These are phyloP conservation scores for Lentinula sp. DNA, from an alignment of 768 basidiomycete species.

Conservation along the genomic window DNA sequence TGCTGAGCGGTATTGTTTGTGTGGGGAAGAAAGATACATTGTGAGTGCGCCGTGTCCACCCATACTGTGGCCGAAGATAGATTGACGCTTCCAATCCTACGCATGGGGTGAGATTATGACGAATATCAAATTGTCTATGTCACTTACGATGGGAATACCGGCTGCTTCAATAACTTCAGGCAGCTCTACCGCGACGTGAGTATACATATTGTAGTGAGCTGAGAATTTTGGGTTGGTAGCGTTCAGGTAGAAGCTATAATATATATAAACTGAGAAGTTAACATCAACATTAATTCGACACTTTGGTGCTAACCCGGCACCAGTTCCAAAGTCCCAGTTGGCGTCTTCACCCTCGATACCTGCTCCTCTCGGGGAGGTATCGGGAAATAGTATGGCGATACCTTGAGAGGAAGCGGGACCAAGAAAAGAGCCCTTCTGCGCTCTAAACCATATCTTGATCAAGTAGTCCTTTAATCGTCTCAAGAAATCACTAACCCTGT, in stretches of 20 bases:
- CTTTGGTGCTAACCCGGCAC: slow-evolving; percentile 53
- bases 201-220: slow-evolving; percentile 85
- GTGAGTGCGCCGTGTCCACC: slow-evolving; percentile 94
- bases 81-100: slow-evolving; percentile 78
- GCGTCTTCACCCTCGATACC: slow-evolving; percentile 75
- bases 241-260: slow-evolving; percentile 72
- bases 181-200: slow-evolving; percentile 78
- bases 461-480: not conserved
- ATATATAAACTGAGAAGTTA: not conserved
- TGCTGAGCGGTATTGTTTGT: slow-evolving; percentile 71
- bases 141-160: slow-evolving; percentile 70
- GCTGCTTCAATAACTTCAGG: slow-evolving; percentile 72
- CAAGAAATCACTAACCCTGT: not conserved
- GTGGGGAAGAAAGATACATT: slow-evolving; percentile 70
- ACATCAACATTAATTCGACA: too few relatives aligned
- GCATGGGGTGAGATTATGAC: not conserved
- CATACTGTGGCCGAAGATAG: slow-evolving; percentile 97
- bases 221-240: slow-evolving; percentile 74
- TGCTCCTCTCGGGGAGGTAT: slow-evolving; percentile 93
- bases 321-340: slow-evolving; percentile 89
- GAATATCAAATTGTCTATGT: not conserved
- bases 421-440: slow-evolving; percentile 92
- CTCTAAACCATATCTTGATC: slow-evolving; percentile 31
- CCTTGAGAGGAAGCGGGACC: slow-evolving; percentile 79
- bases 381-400: slow-evolving; percentile 90